phyloP scores from a whole-genome alignment of 495 filamentous ascomycete species.

The Pyrenopolyporus hunteri region DNA sequence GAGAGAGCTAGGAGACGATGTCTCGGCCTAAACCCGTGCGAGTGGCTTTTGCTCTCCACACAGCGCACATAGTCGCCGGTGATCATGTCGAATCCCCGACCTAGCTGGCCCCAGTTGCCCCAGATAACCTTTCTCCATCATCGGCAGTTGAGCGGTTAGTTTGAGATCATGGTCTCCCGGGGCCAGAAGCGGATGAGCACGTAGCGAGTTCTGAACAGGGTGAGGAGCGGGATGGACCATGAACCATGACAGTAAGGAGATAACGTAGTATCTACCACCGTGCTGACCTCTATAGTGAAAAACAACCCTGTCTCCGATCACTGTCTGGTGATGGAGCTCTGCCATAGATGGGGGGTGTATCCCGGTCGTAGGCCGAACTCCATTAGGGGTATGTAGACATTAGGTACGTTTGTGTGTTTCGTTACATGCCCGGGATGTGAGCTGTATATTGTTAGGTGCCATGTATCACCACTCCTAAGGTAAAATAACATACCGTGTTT shows the following conservation, averaged over 20 bases:
- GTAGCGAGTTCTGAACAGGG: slow-evolving; percentile 5
- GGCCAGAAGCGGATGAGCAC: slow-evolving; percentile 20
- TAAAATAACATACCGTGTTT: slow-evolving; percentile 7
- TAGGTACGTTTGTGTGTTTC: not conserved
- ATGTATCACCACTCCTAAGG: slow-evolving; percentile 5
- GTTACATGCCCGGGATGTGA: not conserved
- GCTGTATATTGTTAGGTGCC: not conserved
- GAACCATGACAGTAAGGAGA: slow-evolving; percentile 26
- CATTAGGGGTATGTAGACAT: not conserved
- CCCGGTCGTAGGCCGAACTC: slow-evolving; percentile 2
- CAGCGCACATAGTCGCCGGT: not conserved
- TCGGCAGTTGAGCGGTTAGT: slow-evolving; percentile 35
- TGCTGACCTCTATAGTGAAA: slow-evolving; percentile 14
- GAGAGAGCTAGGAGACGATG: not conserved
- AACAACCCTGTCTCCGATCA: slow-evolving; percentile 30
- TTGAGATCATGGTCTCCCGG: slow-evolving; percentile 24
- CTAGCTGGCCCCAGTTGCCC: slow-evolving; percentile 11
- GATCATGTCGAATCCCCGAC: not conserved
- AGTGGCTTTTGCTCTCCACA: not conserved
- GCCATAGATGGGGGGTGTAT: slow-evolving; percentile 12
- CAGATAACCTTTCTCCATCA: slow-evolving; percentile 11
- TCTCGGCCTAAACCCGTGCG: slow-evolving; percentile 9
- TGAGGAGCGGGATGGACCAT: slow-evolving; percentile 29
- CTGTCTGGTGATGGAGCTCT: slow-evolving; percentile 29
- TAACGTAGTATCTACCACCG: slow-evolving; percentile 29